Base-by-base conservation (phyloP, 2,329 filamentous ascomycete species). In the Colletotrichum lini region DNA sequence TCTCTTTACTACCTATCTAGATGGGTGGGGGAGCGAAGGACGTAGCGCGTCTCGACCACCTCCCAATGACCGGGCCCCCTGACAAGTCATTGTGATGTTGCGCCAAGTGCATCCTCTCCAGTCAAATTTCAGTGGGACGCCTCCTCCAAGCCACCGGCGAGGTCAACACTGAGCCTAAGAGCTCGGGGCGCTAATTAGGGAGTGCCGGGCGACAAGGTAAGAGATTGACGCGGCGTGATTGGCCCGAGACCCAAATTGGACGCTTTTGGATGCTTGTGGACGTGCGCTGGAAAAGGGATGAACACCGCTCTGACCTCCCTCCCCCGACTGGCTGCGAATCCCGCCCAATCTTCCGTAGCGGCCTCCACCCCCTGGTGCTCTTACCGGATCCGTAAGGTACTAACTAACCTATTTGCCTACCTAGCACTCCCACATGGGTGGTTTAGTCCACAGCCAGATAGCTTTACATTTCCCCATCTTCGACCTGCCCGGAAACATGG, bases 101-200 rank as follows among this genome's bases (percentile, higher is more conserved):
- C 21, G 49, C 23, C 10, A n/a, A 53, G 21, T 16, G 12, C 23
- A 52, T 47, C 60, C 30, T 49, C 35, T 45, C 38, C 18, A 35
- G 44, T 52, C 65, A 58, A 49, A 47, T 59, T 70, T 68, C 69
- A 72, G 69, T 69, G 69, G 53, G 35, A 69, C 69, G 69, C 69
- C 69, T 40, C n/a, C 53, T 40, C n/a, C 53, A 63, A 69, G 69
- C 69, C 69, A 64, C 65, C 13, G 38, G 40, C 58, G 21, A 58
- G 52, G 16, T 13, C 47, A 42, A 47, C 65, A 68, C 58, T 23
- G 38, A 35, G 26, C 35, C 38, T 30, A 21, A 26, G 15, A n/a
- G 38, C 23, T 40, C 16, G 30, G 18, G 35, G 45, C 54, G 44
- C 15, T 52, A 64, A 21, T 21, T 30, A 50, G 57, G n/a, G 21